Evolutionary conservation across 176 grass and related monocot genomes (phyloP), one percentile per base, ranked within the genome.

Genomic region (Alopecurus myosuroides): DNA sequence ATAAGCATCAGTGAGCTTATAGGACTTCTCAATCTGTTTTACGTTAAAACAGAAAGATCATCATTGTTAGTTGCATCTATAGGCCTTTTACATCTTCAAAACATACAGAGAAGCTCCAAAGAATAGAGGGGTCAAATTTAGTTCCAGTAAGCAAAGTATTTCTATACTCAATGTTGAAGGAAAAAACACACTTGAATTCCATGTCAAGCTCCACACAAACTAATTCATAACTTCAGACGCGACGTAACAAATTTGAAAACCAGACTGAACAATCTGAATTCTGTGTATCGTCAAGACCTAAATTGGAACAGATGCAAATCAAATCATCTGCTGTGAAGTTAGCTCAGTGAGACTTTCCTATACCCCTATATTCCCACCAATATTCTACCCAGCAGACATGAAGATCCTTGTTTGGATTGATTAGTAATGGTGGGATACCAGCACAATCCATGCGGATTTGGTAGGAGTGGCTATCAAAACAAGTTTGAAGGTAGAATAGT

Each of bases 1-100:
- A 46, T 83, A 88, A 45, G 90, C 81, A 87, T 94, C 86, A 74
- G 88, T 87, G 49, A 99, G 76, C 52, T 70, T 95, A 89, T 92
- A 99, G 20, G 55, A 66, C 81, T 92, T 99, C 23, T 92, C 90
- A 3, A 91, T 77, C 93, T 96, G 81, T 72, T 79, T 67, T 33
- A 76, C 9, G 39, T 74, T 77, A 68, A 87, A 28, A 70, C 40
- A 67, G 64, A 81, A 71, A 36, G 25, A 85, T 56, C 25, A 85
- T 77, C 25, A 40, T 30, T 37, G 33, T 52, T 66, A 50, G 34
- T 84, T 89, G 72, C 66, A 86, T 49, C 58, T 65, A 77, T 23
- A 78, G 8, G 33, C 70, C 44, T 70, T 81, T 81, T 62, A 63
- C 73, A 63, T 66, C 37, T 49, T 60, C 17, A 36, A 39, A 81